Evolutionary conservation across 1,139 yeast genomes (phyloP).

Genomic region (Kodamaea suecica): DNA sequence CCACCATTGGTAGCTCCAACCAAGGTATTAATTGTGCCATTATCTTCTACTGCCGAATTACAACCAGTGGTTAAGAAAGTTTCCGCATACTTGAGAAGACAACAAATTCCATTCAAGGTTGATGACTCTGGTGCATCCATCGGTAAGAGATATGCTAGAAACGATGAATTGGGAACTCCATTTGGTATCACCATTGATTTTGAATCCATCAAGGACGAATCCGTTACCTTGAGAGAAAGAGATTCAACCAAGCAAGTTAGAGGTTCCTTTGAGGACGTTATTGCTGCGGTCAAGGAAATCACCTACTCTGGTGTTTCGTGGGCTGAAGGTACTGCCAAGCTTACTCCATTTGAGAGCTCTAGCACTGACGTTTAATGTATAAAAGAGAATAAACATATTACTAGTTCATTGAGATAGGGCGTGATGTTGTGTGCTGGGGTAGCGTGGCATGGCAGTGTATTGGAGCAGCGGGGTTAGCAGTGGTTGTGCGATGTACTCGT

Average conservation of each 20-base stretch:
- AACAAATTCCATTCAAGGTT: conserved; percentile 89
- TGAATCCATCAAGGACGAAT: conserved; percentile 83
- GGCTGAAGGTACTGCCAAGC: conserved; percentile 76
- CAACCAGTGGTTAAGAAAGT: conserved; percentile 72
- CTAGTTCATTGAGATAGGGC: too few species aligned
- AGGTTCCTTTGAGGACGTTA: conserved; percentile 77
- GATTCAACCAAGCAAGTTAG: conserved; percentile 97
- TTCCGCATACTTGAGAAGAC: conserved; percentile 66
- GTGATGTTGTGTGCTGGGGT: too few species aligned
- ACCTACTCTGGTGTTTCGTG: conserved; percentile 74
- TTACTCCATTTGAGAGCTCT: conserved; percentile 62
- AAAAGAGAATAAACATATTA: too few species aligned
- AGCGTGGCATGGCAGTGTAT: too few species aligned
- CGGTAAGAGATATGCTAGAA: conserved; percentile 98
- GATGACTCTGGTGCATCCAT: conserved; percentile 98
- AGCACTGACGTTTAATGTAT: conserved; percentile 27
- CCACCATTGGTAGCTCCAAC: conserved; percentile 98
- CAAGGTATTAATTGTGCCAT: conserved; percentile 92
- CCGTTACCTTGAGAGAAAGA: conserved; percentile 96
- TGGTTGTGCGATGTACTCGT: too few species aligned
- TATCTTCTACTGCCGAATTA: conserved; percentile 80
- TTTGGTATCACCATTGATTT: conserved; percentile 98
- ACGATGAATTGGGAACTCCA: conserved; percentile 99
- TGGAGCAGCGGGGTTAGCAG: too few species aligned
- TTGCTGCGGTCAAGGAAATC: conserved; percentile 74